Conservation (phyloP, 345 rosid genomes). For the Psidium friedrichsthalianum region DNA sequence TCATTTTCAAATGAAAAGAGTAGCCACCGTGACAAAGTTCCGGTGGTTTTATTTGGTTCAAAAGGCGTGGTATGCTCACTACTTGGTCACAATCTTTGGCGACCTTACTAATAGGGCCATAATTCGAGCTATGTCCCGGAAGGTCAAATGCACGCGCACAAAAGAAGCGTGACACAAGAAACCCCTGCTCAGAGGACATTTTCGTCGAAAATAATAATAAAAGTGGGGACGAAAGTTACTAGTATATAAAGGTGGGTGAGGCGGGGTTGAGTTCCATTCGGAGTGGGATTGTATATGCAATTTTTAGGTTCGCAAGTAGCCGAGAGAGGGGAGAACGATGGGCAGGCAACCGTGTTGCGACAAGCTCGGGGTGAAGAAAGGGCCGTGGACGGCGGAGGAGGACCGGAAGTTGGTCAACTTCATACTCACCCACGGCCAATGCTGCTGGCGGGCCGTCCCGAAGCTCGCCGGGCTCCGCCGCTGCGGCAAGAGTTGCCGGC, state of each 20-base stretch:
- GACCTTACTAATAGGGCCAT: neutral
- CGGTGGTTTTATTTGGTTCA: too few species aligned
- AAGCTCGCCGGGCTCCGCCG: slow-evolving; percentile 79
- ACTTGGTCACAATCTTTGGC: neutral
- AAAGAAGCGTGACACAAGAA: neutral
- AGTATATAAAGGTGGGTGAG: slow-evolving; percentile 44
- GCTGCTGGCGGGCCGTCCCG: slow-evolving; percentile 86
- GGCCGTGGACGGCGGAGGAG: slow-evolving; percentile 86
- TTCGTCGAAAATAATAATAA: too few species aligned
- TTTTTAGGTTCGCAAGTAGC: neutral
- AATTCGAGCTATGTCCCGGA: neutral
- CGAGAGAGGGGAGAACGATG: neutral
- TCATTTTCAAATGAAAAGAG: too few species aligned
- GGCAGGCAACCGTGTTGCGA: slow-evolving; percentile 71
- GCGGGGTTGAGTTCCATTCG: neutral
- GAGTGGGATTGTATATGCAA: neutral
- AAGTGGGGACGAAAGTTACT: slow-evolving; percentile 1
- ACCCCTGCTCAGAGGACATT: neutral
- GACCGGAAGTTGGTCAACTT: slow-evolving; percentile 69
- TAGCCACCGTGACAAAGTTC: too few species aligned
- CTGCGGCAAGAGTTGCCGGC: slow-evolving; percentile 88
- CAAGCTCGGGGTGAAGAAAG: slow-evolving; percentile 72
- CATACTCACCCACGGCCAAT: slow-evolving; percentile 63
- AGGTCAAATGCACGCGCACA: neutral
- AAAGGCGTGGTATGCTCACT: neutral